Base-by-base conservation (phyloP, 208 protist species). In the Acanthamoeba lenticulata region DNA sequence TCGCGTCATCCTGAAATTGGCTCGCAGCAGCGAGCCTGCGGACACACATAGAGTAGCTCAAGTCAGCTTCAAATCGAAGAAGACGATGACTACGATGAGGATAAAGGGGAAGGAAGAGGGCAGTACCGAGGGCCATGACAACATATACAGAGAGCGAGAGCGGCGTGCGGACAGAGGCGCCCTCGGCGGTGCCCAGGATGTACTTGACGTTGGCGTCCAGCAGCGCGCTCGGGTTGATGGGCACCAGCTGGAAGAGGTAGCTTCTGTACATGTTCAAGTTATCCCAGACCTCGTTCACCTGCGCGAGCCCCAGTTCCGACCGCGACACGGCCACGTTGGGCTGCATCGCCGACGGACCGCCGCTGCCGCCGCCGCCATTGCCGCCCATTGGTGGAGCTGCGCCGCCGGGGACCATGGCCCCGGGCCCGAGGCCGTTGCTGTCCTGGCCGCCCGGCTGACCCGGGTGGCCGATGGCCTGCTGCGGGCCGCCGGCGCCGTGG, bases 51-150 rank as follows among this genome's bases (percentile, higher is more conserved):
- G 49, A 85, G 38, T 86, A 93, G 34, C n/a, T n/a, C n/a, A n/a
- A n/a, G n/a, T n/a, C n/a, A n/a, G n/a, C n/a, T n/a, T n/a, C n/a
- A n/a, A n/a, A n/a, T n/a, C n/a, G 4, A 29, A 93, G 34, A 47
- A 93, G 52, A 93, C 5, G 86, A 93, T 55, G 32, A 74, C 3
- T 86, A 93, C 94, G 34, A 93, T 55, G 13, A 93, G 9, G 29
- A 83, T 72, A 79, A 24, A 79, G 29, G 24, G 36, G 40, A 79
- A 27, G 67, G 24, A 79, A 27, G 24, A 44, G 36, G 4, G 38
- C 6, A 9, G 36, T 79, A 79, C 67, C 67, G 38, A 79, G 67
- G 9, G 67, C 67, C 67, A 79, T 79, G 3, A 79, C 67, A 44
- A 79, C 67, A 44, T 79, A 79, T 79, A 79, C 67, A 79, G 67